Base-by-base conservation (phyloP, 23 red algal genomes). In the Gracilaria vermiculophylla region DNA sequence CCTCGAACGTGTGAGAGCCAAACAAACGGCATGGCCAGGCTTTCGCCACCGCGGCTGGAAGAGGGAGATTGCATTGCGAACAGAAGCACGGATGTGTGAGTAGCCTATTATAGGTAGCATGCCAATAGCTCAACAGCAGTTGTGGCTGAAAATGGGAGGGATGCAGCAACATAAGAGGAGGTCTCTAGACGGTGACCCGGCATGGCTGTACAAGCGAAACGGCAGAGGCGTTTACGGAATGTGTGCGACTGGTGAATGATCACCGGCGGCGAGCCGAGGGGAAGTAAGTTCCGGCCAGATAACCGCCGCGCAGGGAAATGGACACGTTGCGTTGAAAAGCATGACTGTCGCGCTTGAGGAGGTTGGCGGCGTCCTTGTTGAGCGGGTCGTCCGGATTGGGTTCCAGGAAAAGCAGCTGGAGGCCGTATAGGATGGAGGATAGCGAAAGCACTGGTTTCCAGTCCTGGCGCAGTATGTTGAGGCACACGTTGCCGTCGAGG, bases 381-480 rank as follows among this genome's bases (percentile, higher is more conserved):
- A 98, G 62, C 52, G 90, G 89, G 85, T 98, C 95, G 53, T 98
- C 90, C 21, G 95, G 66, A 55, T 94, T 98, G 36, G 95, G 95
- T 62, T 94, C 90, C 27, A 98, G 65, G 62, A 98, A 94, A 50
- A 98, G 88, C 27, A 93, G 84, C 70, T 91, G 84, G n/a, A 98
- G 45, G 24, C 95, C 95, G 82, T 98, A 94, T 24, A 98, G 73
- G n/a, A 98, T 51, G 80, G 95, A 86, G 16, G 76, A 83, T 2
- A 98, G 90, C 17, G 90, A 91, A 33, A 94, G 77, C 34, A 98
- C 92, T 6, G 95, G 95, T 83, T 94, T 94, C 95, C 95, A 98
- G 40, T 98, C 95, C 58, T 98, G 88, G 13, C 95, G 91, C 17
- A 98, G 80, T 33, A 98, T 98, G 49, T 94, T 98, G 36, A 98